Base-by-base conservation (phyloP, 148 eudicot species). In the Nyssa sinensis region DNA sequence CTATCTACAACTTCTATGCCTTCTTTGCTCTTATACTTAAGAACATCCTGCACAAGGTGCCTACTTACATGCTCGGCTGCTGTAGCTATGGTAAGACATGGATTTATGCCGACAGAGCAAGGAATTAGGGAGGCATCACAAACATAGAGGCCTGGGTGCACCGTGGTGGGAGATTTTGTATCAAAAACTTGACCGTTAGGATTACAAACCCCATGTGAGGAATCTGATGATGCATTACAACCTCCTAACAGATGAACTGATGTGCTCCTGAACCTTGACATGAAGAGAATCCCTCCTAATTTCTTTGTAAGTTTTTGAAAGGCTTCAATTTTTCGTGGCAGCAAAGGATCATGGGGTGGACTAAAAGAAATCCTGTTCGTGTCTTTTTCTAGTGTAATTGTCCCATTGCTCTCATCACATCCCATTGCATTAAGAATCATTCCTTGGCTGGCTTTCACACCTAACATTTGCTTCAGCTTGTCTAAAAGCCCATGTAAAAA, bases 201-300 rank as follows among this genome's bases (percentile, higher is more conserved):
- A 58, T 79, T 79, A 39, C 85, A 83, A 59, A 79, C 85, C 10
- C 82, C 85, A 13, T 44, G 31, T 34, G 80, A 75, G 64, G 68
- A 58, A 69, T 79, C 82, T 10, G 80, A 72, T 53, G 82, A 75
- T n/a, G 82, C 82, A 66, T 73, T 78, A 64, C 85, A 83, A 3
- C 85, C 85, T 3, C 85, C 85, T 62, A 82, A 73, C 32, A 72
- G 85, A 73, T 82, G 85, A 34, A 82, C 85, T 0, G 82, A 72
- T n/a, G 85, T 73, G 75, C 82, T 79, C 41, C 82, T 59, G 30
- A 41, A 69, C 67, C 68, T 80, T 41, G 82, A 72, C 80, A 83
- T 59, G 66, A 75, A 79, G 27, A 83, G 73, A 44, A 77, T 64
- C 58, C 85, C 85, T 58, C 82, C 85, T 7, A 83, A 32, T 27